Evolutionary conservation across 2,329 filamentous ascomycete species (phyloP), one percentile per base, ranked within the genome.

Genomic region (Alternaria incomplexa): DNA sequence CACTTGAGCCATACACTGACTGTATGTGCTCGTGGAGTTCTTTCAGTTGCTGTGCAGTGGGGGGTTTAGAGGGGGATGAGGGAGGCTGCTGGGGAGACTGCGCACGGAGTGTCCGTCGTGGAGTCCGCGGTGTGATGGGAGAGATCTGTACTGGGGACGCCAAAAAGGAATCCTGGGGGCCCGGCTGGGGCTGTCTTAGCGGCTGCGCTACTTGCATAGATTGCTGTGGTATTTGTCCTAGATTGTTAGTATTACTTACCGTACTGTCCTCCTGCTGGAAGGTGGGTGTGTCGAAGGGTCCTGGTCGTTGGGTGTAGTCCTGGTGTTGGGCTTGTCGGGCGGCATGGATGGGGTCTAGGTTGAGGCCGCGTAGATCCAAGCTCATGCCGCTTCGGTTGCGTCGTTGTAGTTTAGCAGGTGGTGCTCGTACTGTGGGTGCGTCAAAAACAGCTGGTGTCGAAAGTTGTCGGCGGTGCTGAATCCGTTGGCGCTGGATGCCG

Each of bases 141-240:
- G 74, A 75, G 60, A 73, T 72, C 72, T 78, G 77, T 77, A 79
- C 74, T 79, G 77, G 73, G 69, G 77, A 79, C 62, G 60, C 73
- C 67, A 77, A 66, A 68, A 76, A 74, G 76, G 75, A 57, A 76
- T 77, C 73, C 64, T 82, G 79, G 76, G 81, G 85, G 87, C 91
- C 90, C 88, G 91, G 91, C 89, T 91, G 89, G 88, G 88, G 88
- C 87, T 89, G 87, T 87, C 88, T 89, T 85, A 93, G 92, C 90
- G 92, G 89, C 88, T 95, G 93, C 89, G 91, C 87, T 92, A 92
- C 91, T 90, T 90, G 91, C 90, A 93, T 87, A 84, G 89, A 86
- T 87, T 93, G 91, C 88, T 94, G 91, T 83, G 86, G 81, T 81
- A 83, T 84, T 82, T 84, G 82, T 86, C 84, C 85, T 85, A 80